Evolutionary conservation across 345 rosid genomes (phyloP), one percentile per base, ranked within the genome.

Genomic region (Arabidopsis arenosa): DNA sequence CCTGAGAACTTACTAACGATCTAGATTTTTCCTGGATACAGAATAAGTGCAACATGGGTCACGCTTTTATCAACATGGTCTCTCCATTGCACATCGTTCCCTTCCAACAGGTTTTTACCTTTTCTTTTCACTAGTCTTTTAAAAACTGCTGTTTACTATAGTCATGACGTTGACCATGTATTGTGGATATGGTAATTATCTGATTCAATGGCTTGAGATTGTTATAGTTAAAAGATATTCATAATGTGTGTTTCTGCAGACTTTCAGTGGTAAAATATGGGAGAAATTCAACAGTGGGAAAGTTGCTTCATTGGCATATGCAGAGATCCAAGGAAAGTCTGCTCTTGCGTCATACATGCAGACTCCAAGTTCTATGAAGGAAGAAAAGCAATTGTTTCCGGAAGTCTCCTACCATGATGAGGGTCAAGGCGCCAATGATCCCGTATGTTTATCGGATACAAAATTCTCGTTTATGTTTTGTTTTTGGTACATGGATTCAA

Each of bases 21-120:
- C 30, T 57, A 23, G 57, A 21, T 51, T 72, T 66, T 9, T 60
- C 73, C 1, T 72, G 53, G 71, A 58, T 87, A 87, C 96, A 95
- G 97, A 95, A 95, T 83, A 95, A 95, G 66, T 95, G 99, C 84
- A 95, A 95, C 66, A 97, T 90, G 85, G 99, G 99, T 36, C 88
- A 95, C 39, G 99, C 99, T 18, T 94, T 95, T 72, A 85, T 92
- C 85, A 95, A 95, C 71, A 88, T 95, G 97, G 74, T 87, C 61
- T 92, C 96, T 74, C 93, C 99, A 26, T 80, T 88, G 12, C 96
- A 86, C 83, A 92, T 95, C 32, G 82, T 92, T 77, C 84, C 99
- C 71, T 90, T 95, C 84, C 89, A 86, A 32, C 82, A 94, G 98
- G 98, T 94, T 7, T 51, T 7, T 15, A 53, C 58, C 40, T 60